Evolutionary conservation across 768 basidiomycete genomes (phyloP).

Genomic region (Hygrophoropsis aurantiaca): DNA sequence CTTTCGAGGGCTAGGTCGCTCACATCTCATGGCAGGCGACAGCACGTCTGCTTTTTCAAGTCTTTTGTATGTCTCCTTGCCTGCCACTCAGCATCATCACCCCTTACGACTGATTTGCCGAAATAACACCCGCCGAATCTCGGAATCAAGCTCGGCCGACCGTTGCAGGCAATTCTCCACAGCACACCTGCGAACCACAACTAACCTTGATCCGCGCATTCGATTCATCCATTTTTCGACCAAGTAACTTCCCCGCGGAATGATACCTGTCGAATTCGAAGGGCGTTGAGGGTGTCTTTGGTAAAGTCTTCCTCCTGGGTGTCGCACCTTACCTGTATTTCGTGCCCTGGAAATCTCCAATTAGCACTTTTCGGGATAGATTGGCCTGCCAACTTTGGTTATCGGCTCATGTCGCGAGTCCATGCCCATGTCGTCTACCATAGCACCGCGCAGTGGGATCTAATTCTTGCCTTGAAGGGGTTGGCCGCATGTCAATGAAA

Average conservation of each 20-base stretch:
- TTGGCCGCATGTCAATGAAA: constrained; percentile 13
- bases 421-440: constrained; percentile 4
- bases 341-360: constrained; percentile 21
- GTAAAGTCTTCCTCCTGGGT: constrained; percentile 17
- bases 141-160: too few species aligned
- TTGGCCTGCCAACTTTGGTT: constrained; percentile 24
- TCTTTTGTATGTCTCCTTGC: too few species aligned
- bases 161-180: too few species aligned
- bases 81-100: too few species aligned
- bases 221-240: too few species aligned
- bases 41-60: too few species aligned
- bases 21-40: too few species aligned
- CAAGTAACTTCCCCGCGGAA: not conserved
- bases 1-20: too few species aligned
- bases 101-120: too few species aligned
- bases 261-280: constrained; percentile 8
- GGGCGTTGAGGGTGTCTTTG: constrained; percentile 22
- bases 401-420: constrained; percentile 7
- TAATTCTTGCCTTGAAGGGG: constrained; percentile 7
- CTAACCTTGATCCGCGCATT: too few species aligned
- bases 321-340: constrained; percentile 14
- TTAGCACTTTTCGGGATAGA: constrained; percentile 35
- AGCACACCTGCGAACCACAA: too few species aligned
- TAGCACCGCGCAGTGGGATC: constrained; percentile 4
- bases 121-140: too few species aligned